These are phyloP conservation scores for Sporothrix mexicana DNA, from an alignment of 2,329 filamentous ascomycete genomes.

Conservation along the genomic window DNA sequence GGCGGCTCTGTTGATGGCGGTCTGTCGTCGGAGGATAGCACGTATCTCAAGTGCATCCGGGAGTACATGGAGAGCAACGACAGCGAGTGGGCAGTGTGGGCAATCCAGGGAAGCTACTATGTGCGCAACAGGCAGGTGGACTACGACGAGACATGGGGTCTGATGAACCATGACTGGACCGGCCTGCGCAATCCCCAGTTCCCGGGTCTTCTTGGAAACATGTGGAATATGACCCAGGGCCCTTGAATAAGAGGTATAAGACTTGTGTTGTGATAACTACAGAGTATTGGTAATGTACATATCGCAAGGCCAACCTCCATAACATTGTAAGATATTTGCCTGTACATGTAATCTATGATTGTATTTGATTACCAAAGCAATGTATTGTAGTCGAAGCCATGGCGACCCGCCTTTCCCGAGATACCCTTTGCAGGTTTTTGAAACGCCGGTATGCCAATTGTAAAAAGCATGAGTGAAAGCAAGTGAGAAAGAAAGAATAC, in stretches of 20 bases:
- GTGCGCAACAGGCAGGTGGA: conserved; percentile 57
- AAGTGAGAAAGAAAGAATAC: neutral
- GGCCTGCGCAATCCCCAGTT: conserved; percentile 49
- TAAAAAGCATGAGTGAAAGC: neutral
- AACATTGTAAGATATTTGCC: neutral
- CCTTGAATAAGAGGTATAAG: conserved; percentile 38
- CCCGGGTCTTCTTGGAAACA: conserved; percentile 46
- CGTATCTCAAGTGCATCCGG: conserved; percentile 59
- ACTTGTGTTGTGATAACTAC: too few relatives aligned
- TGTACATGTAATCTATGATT: conserved; percentile 1
- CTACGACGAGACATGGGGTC: conserved; percentile 59
- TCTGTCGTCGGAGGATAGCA: conserved; percentile 51
- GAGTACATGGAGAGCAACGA: conserved; percentile 61
- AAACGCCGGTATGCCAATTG: neutral
- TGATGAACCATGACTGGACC: conserved; percentile 47
- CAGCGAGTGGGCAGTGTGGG: conserved; percentile 66
- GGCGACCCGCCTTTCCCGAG: neutral
- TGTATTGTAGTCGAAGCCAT: neutral
- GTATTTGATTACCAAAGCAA: neutral
- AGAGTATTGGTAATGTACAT: neutral
- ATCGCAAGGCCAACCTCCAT: neutral
- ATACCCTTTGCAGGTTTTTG: neutral
- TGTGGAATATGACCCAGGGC: conserved; percentile 49
- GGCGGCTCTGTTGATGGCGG: conserved; percentile 50
- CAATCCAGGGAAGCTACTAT: conserved; percentile 64